Evolutionary conservation across 371 early-diverging fungal genomes (phyloP), one percentile per base, ranked within the genome.

Genomic region (Haplosporangium sp.): DNA sequence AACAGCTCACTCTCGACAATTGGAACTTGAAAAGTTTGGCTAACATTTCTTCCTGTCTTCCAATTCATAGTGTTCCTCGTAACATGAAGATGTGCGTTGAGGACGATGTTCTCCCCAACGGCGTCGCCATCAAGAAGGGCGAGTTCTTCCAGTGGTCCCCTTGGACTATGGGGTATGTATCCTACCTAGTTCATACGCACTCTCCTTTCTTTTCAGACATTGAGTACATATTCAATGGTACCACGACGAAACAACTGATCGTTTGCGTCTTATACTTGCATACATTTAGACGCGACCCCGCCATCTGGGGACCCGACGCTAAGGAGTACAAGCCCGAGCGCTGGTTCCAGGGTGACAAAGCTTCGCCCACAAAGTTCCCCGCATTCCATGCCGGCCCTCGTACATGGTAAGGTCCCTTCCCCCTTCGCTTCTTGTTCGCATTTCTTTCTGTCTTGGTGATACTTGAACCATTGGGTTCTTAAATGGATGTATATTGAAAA

Each of bases 61-160:
- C 2, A 45, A 45, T 16, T 45, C 11, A 50, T 18, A 21, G 50
- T 11, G 93, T 95, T 8, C 94, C 95, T 6, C 65, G 67, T 9
- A 89, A 92, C 55, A 67, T 82, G 23, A 95, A 93, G 79, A 74
- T 83, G 48, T 92, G 92, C 21, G 79, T 91, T 20, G 66, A 86
- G 12, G 92, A 92, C 67, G 90, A 90, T 69, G 67, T 90, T 4
- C 84, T 89, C 62, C 94, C 94, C 0, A 79, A 92, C 66, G 92
- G 93, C 11, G 87, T 87, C 1, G 73, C 71, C 13, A 83, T 94
- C 41, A 81, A 82, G 40, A 84, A 85, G 55, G 91, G 91, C 5
- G 87, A 89, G 56, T 82, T 81, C 57, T 76, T 89, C 23, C 51
- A 74, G 7, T 91, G 87, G 89, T 69, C 80, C 40, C 73, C 87